Conservation (phyloP, 1,139 yeast species). For the Saccharomyces hybrid region DNA sequence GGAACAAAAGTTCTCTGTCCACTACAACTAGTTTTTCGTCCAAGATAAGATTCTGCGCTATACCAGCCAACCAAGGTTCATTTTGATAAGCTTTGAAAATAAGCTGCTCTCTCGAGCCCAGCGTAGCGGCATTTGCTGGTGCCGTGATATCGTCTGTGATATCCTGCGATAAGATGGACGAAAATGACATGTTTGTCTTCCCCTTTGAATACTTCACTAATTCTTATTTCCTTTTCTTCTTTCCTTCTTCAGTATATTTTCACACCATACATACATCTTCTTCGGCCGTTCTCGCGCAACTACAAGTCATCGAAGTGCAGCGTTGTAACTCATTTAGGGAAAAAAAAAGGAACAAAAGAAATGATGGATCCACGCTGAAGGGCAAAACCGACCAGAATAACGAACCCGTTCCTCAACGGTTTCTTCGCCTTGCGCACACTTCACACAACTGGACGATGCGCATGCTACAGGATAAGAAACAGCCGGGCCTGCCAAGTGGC, state of each 20-base stretch:
- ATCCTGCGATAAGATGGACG: constrained; percentile 17
- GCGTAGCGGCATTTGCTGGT: background rate
- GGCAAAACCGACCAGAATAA: background rate
- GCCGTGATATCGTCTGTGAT: constrained; percentile 7
- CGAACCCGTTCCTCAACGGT: no score
- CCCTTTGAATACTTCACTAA: no score
- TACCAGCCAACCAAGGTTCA: constrained; percentile 19
- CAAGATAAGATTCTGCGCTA: constrained; percentile 8
- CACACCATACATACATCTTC: background rate
- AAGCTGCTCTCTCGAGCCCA: constrained; percentile 12
- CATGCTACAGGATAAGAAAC: background rate
- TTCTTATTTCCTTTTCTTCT: background rate
- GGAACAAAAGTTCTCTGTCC: constrained; percentile 32
- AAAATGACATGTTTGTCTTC: background rate
- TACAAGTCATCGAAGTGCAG: background rate
- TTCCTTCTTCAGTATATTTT: background rate
- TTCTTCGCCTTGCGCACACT: no score
- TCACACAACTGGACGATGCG: background rate
- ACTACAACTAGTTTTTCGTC: constrained; percentile 16
- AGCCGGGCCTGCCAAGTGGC: background rate
- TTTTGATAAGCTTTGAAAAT: constrained; percentile 19
- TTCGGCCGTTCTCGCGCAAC: background rate
- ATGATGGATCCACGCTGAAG: background rate
- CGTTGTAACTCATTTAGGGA: background rate
- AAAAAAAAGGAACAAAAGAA: background rate